These are phyloP conservation scores for Tylopilus vinaceipallidus DNA, from an alignment of 768 basidiomycete species.

Conservation along the genomic window DNA sequence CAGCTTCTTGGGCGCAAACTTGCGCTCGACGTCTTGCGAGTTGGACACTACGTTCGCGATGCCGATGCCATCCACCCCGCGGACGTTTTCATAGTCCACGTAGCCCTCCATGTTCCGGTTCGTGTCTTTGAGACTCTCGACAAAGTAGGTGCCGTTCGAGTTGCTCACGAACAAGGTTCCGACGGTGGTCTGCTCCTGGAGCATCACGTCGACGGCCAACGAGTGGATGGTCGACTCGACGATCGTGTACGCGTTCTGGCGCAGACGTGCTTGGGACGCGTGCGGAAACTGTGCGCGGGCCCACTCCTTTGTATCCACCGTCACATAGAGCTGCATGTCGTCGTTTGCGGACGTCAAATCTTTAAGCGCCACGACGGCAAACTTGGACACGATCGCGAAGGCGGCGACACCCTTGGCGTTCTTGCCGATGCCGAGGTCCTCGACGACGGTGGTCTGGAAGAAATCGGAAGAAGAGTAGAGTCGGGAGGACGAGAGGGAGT, in stretches of 20 bases:
- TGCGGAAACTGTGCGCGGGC: constrained; percentile 92
- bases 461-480: constrained; percentile 87
- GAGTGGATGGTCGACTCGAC: constrained; percentile 94
- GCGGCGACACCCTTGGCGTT: constrained; percentile 88
- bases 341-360: constrained; percentile 57
- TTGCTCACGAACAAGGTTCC: constrained; percentile 96
- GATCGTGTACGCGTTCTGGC: constrained; percentile 94
- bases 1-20: constrained; percentile 67
- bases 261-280: constrained; percentile 69
- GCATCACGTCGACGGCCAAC: constrained; percentile 89
- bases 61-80: constrained; percentile 87
- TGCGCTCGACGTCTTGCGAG: constrained; percentile 75
- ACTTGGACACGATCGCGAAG: constrained; percentile 91
- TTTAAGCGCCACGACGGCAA: constrained; percentile 85
- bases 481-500: constrained; percentile 54
- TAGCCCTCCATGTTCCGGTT: constrained; percentile 87
- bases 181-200: constrained; percentile 58
- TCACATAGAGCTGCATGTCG: constrained; percentile 85
- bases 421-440: constrained; percentile 85
- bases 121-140: constrained; percentile 86
- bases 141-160: constrained; percentile 94
- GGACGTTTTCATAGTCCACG: constrained; percentile 90
- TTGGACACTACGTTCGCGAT: constrained; percentile 87
- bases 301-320: constrained; percentile 81
- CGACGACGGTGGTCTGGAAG: constrained; percentile 62